A percentile compares a stretch with the other conserved stretches of the same genome.
These are phyloP conservation scores for Fraxinus xanthoxyloides DNA, from an alignment of 305 asterid genomes.

Conservation along the genomic window DNA sequence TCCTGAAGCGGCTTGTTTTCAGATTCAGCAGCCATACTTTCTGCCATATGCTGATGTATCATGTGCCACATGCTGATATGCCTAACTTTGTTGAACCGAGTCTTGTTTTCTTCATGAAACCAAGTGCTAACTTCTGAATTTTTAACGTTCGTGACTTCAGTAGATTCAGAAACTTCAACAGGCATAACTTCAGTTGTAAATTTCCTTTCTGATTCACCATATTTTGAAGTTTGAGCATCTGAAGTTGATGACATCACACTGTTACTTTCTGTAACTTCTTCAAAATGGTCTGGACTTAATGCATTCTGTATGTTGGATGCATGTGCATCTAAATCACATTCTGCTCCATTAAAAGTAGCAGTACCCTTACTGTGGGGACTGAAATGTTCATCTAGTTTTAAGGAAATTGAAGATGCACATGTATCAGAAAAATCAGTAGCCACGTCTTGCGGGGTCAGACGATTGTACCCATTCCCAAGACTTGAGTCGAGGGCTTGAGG, in stretches of 20 bases:
- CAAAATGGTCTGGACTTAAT: conserved; percentile 9
- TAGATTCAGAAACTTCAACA: neutral
- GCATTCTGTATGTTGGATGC: neutral
- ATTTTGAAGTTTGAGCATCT: neutral
- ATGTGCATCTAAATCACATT: conserved; percentile 5
- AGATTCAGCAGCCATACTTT: conserved; percentile 40
- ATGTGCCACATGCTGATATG: conserved; percentile 83
- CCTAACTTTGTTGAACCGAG: conserved; percentile 46
- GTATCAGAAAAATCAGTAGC: neutral
- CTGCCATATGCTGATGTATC: conserved; percentile 69
- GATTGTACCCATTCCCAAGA: neutral
- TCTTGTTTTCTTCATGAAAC: conserved; percentile 16
- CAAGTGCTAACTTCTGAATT: neutral
- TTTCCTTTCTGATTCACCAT: neutral
- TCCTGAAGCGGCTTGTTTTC: conserved; percentile 23
- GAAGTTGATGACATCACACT: conserved; percentile 26
- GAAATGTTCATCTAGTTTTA: neutral
- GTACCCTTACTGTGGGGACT: neutral
- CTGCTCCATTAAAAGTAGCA: neutral
- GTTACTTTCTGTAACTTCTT: conserved; percentile 8
- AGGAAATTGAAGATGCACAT: neutral
- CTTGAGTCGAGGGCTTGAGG: neutral
- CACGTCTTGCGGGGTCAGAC: neutral
- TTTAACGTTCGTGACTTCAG: neutral
- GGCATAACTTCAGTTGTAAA: neutral